Conservation (phyloP, 2,329 filamentous ascomycete genomes). For the Apiospora sp. region DNA sequence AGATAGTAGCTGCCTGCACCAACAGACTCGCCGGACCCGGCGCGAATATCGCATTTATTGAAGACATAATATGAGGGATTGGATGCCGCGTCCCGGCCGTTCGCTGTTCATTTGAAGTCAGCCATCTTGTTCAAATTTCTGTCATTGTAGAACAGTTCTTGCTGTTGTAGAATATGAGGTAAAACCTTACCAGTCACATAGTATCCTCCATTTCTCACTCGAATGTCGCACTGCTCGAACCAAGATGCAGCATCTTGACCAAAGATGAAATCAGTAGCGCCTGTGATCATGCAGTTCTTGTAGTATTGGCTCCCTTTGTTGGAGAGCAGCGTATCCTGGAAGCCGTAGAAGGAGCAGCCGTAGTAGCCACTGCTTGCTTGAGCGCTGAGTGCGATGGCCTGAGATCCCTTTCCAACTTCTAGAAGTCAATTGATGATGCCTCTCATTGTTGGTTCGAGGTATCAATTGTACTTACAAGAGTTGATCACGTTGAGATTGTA, state of each 20-base stretch:
- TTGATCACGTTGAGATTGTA: slow-evolving; percentile 68
- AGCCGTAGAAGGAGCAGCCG: slow-evolving; percentile 54
- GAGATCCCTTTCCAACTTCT: slow-evolving; percentile 51
- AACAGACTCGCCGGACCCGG: slow-evolving; percentile 48
- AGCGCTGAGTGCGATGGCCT: slow-evolving; percentile 56
- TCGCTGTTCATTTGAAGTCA: slow-evolving; percentile 42
- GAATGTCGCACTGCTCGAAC: slow-evolving; percentile 53
- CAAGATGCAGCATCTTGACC: slow-evolving; percentile 52
- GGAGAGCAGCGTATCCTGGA: slow-evolving; percentile 59
- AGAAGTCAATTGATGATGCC: too few relatives aligned
- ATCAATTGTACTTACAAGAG: slow-evolving; percentile 38
- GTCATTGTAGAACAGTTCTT: too few relatives aligned
- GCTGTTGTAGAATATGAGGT: too few relatives aligned
- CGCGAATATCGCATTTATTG: slow-evolving; percentile 52
- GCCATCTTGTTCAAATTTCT: background rate
- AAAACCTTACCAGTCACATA: slow-evolving; percentile 50
- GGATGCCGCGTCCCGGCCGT: slow-evolving; percentile 47
- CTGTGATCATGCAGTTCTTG: slow-evolving; percentile 51
- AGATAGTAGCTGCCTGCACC: slow-evolving; percentile 52
- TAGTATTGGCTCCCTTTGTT: slow-evolving; percentile 57
- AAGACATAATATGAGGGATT: slow-evolving; percentile 55
- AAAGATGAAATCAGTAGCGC: slow-evolving; percentile 60
- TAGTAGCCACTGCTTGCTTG: slow-evolving; percentile 56
- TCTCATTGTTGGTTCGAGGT: too few relatives aligned
- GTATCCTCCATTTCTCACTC: slow-evolving; percentile 46